These are phyloP conservation scores for Gynandropsis gynandra DNA, from an alignment of 345 rosid species.

Conservation along the genomic window DNA sequence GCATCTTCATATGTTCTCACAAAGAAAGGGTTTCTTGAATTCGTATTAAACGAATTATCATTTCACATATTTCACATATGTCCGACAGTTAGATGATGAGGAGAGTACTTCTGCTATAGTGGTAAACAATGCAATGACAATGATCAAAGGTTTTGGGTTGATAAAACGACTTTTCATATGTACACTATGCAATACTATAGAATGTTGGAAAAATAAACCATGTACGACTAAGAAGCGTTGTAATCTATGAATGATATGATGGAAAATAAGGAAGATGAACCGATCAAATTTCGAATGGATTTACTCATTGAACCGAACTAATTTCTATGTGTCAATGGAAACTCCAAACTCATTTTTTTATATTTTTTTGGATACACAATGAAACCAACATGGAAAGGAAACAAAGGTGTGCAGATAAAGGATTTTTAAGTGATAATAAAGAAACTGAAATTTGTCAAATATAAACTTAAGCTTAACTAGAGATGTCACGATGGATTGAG, in stretches of 20 bases:
- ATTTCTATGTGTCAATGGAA: conserved; percentile 35
- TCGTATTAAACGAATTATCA: too few relatives aligned
- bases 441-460: conserved; percentile 37
- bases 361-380: conserved; percentile 1
- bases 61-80: too few relatives aligned
- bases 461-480: conserved; percentile 30
- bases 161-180: conserved; percentile 94
- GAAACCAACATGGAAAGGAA: conserved; percentile 20
- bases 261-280: conserved; percentile 53
- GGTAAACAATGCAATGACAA: conserved; percentile 93
- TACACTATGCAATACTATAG: conserved; percentile 98
- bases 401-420: conserved; percentile 20
- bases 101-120: conserved; percentile 83
- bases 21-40: too few relatives aligned
- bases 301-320: conserved; percentile 59
- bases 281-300: conserved; percentile 59
- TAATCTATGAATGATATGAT: conserved; percentile 54
- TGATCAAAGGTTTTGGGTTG: conserved; percentile 86
- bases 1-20: too few relatives aligned
- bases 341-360: conserved; percentile 7
- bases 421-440: conserved; percentile 35
- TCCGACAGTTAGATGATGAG: conserved; percentile 92
- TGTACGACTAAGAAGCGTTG: conserved; percentile 87
- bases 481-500: conserved; percentile 26
- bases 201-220: conserved; percentile 98